Evolutionary conservation across 2,329 filamentous ascomycete genomes (phyloP).

Genomic region (Talaromyces islandicus): DNA sequence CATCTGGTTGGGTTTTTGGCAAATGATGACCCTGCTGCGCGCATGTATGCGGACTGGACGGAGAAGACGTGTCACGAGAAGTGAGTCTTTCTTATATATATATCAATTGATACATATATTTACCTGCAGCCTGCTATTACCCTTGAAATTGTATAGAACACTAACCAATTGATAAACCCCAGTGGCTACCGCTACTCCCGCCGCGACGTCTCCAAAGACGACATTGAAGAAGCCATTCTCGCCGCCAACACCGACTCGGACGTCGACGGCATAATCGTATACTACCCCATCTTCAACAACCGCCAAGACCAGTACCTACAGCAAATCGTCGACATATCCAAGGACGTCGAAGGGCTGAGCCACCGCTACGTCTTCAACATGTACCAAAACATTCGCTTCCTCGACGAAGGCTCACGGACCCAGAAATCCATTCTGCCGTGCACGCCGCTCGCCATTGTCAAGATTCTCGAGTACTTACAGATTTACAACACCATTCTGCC

Average conservation of each 20-base stretch:
- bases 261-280: slow-evolving; percentile 90
- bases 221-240: slow-evolving; percentile 82
- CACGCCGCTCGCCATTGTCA: slow-evolving; percentile 91
- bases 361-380: slow-evolving; percentile 98
- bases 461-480: slow-evolving; percentile 90
- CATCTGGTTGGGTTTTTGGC: slow-evolving; percentile 86
- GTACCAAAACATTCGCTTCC: slow-evolving; percentile 96
- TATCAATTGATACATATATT: background rate
- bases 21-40: slow-evolving; percentile 82
- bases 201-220: slow-evolving; percentile 75
- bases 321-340: slow-evolving; percentile 80
- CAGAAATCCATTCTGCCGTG: slow-evolving; percentile 93
- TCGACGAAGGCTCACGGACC: slow-evolving; percentile 61
- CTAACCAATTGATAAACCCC: background rate
- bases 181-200: slow-evolving; percentile 89
- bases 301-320: slow-evolving; percentile 92
- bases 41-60: slow-evolving; percentile 95
- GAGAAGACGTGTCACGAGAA: slow-evolving; percentile 94
- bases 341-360: slow-evolving; percentile 92
- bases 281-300: slow-evolving; percentile 94
- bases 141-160: background rate
- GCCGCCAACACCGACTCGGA: slow-evolving; percentile 70
- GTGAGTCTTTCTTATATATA: slow-evolving; percentile 41
- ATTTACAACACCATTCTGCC: slow-evolving; percentile 95
- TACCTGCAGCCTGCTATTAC: background rate